These are phyloP conservation scores for Chaetomiaceae sp. DNA, from an alignment of 2,329 filamentous ascomycete species.

Conservation along the genomic window DNA sequence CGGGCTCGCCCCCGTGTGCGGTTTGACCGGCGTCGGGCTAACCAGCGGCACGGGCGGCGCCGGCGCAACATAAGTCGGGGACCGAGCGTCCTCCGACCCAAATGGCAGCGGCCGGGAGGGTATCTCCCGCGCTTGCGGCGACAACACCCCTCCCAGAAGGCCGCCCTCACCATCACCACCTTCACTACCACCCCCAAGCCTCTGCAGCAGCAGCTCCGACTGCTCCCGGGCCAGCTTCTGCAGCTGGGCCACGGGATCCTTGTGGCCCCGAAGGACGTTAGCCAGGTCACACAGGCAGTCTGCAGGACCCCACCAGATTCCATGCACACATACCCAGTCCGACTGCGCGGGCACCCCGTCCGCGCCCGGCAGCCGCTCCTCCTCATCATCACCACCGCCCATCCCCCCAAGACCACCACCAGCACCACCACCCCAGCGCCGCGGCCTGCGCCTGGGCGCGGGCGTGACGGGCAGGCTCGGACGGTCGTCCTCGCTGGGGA, in stretches of 20 bases:
- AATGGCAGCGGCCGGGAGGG: slow-evolving; percentile 46
- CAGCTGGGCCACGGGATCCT: slow-evolving; percentile 66
- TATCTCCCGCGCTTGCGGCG: slow-evolving; percentile 35
- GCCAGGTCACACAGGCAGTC: slow-evolving; percentile 51
- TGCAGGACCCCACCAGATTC: slow-evolving; percentile 40
- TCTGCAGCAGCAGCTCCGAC: slow-evolving; percentile 53
- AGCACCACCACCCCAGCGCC: slow-evolving; percentile 55
- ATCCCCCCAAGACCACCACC: slow-evolving; percentile 28
- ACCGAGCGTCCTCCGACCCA: slow-evolving; percentile 43
- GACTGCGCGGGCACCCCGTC: slow-evolving; percentile 79
- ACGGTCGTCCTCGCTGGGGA: slow-evolving; percentile 73
- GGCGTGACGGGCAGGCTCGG: slow-evolving; percentile 89
- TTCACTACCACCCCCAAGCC: slow-evolving; percentile 36
- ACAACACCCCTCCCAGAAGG: no score
- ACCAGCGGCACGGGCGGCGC: slow-evolving; percentile 32
- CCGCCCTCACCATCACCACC: no score
- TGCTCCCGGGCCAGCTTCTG: slow-evolving; percentile 64
- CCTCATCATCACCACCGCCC: slow-evolving; percentile 40
- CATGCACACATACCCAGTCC: slow-evolving; percentile 85
- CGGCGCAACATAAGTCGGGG: slow-evolving; percentile 40
- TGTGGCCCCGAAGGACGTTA: slow-evolving; percentile 44
- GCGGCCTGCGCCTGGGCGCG: slow-evolving; percentile 65
- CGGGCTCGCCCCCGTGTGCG: slow-evolving; percentile 23
- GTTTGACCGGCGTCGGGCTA: slow-evolving; percentile 33
- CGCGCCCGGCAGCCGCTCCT: slow-evolving; percentile 62